phyloP scores from a whole-genome alignment of 1,284 basidiomycete genomes.

The Coniophora puteana region DNA sequence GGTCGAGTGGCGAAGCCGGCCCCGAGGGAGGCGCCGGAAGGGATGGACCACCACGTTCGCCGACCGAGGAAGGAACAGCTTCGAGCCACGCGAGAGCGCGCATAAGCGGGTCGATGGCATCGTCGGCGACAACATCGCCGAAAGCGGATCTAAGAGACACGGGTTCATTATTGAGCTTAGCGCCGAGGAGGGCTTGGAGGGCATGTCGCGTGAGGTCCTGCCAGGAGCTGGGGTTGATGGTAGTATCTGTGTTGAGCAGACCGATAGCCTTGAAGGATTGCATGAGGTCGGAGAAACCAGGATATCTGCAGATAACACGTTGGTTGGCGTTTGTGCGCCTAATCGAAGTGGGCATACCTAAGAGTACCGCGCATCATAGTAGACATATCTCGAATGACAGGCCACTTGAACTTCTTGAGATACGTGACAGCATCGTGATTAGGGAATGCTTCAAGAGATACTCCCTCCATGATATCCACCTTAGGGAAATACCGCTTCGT shows the following conservation, averaged over 20 bases:
- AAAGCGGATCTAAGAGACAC: slow-evolving; percentile 37
- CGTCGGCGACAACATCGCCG: slow-evolving; percentile 31
- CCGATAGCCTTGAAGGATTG: slow-evolving; percentile 75
- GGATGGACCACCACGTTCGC: slow-evolving; percentile 2
- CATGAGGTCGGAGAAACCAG: slow-evolving; percentile 80
- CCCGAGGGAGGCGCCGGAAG: slow-evolving; percentile 37
- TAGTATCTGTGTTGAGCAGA: slow-evolving; percentile 48
- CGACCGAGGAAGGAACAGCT: slow-evolving; percentile 40
- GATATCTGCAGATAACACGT: slow-evolving; percentile 81
- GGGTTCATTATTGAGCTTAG: slow-evolving; percentile 27
- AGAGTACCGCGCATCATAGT: slow-evolving; percentile 87
- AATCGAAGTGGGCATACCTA: slow-evolving; percentile 43
- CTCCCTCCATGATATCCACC: slow-evolving; percentile 48
- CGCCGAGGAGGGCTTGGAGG: slow-evolving; percentile 25
- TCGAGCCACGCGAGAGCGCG: slow-evolving; percentile 62
- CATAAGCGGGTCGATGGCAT: slow-evolving; percentile 33
- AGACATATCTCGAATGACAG: slow-evolving; percentile 85
- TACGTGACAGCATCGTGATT: slow-evolving; percentile 63
- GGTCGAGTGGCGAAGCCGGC: slow-evolving; percentile 64
- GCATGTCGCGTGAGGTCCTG: slow-evolving; percentile 35
- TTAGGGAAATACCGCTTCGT: too few relatives aligned
- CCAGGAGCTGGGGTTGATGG: slow-evolving; percentile 45
- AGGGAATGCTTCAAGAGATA: slow-evolving; percentile 60
- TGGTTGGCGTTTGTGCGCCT: neutral
- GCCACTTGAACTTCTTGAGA: slow-evolving; percentile 76